These are phyloP conservation scores for Diaporthe sp. DNA, from an alignment of 2,329 filamentous ascomycete genomes.

Conservation along the genomic window DNA sequence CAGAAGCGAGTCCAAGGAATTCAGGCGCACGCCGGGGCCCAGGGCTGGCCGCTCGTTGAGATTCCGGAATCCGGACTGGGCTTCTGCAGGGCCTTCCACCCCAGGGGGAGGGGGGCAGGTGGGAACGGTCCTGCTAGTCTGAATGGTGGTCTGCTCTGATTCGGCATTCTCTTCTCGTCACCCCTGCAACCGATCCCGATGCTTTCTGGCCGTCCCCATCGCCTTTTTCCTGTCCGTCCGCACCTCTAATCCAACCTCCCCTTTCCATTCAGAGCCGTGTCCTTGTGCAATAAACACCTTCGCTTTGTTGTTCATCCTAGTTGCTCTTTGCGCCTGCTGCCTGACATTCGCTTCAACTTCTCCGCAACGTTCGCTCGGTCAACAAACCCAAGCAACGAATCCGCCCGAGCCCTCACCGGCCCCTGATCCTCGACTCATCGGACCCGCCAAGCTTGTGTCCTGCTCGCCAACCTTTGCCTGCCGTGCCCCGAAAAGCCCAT, in stretches of 20 bases:
- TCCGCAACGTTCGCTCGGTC: conserved; percentile 9
- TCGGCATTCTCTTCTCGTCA: conserved; percentile 30
- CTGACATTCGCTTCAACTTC: conserved; percentile 32
- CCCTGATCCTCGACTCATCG: conserved; percentile 31
- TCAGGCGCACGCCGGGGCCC: not conserved
- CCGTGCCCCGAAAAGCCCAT: conserved; percentile 15
- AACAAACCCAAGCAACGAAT: not conserved
- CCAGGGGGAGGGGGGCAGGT: conserved; percentile 17
- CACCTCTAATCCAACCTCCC: conserved; percentile 24
- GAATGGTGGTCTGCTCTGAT: conserved; percentile 29
- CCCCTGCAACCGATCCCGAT: conserved; percentile 40
- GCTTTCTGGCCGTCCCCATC: conserved; percentile 26
- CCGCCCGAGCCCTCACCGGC: conserved; percentile 8
- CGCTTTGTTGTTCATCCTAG: conserved; percentile 29
- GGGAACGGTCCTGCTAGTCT: conserved; percentile 28
- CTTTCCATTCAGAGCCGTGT: conserved; percentile 8
- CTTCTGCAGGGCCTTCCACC: conserved; percentile 4
- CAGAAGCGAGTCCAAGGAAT: not conserved
- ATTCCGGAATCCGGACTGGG: conserved; percentile 26
- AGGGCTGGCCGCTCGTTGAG: not conserved
- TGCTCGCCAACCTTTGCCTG: conserved; percentile 21
- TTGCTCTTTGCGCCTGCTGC: conserved; percentile 18
- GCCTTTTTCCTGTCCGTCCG: conserved; percentile 25
- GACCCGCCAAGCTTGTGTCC: conserved; percentile 20
- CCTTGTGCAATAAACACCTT: conserved; percentile 30